Base-by-base conservation (phyloP, 2,329 filamentous ascomycete genomes). In the Epichloe festucae region DNA sequence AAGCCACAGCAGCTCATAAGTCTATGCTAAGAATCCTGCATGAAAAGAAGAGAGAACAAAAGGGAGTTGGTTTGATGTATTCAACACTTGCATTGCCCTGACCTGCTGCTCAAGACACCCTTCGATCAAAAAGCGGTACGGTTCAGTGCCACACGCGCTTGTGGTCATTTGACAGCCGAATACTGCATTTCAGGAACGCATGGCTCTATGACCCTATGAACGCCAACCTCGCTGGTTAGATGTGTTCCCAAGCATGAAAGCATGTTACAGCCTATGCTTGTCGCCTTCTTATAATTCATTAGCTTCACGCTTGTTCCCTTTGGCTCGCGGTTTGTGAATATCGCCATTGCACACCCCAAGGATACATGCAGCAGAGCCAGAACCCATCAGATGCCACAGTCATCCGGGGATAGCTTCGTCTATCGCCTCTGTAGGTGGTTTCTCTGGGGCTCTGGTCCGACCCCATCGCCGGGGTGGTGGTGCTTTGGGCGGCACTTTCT, bases 401-500 rank as follows among this genome's bases (percentile, higher is more conserved):
- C 21, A 53, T 19, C 40, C 39, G 19, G 31, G 46, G 39, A 15
- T 34, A 17, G 50, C 34, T 46, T 50, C 35, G 31, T 44, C 35
- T 23, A 46, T 36, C 11, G 46, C 17, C n/a, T 39, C 45, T 39
- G 45, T 57, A 19, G 65, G 59, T 35, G 63, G 58, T 15, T 59
- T 57, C 48, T 67, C 65, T n/a, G 58, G 58, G 27, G 59, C 56
- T 53, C 67, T 71, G 56, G 70, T 63, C 57, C 68, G 68, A 38
- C 72, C 73, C 54, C 65, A 67, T 41, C 73, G 65, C 55, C 74
- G 66, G 5, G 74, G 74, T 8, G 71, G 71, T 15, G 71, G 71
- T 49, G 71, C 69, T 56, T 73, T 72, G 1, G 71, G 71, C 3
- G 71, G 71, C 17, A 67, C 62, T 56, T 68, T 73, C 57, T 73